These are phyloP conservation scores for Neurospora sp. DNA, from an alignment of 495 filamentous ascomycete species.

Conservation along the genomic window DNA sequence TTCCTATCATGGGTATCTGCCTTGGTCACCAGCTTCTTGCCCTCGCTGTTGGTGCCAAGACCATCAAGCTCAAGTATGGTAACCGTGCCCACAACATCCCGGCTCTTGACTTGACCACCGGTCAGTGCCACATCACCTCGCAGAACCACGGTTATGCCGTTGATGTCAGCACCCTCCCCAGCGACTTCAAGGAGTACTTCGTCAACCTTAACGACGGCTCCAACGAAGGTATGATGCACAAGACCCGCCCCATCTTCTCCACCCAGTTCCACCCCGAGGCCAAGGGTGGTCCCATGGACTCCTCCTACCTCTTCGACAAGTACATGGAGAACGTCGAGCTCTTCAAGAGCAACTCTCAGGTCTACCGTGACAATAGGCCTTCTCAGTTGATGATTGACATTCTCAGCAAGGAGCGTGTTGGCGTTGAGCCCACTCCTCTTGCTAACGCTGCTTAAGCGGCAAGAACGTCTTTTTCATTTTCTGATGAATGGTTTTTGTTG, in stretches of 20 bases:
- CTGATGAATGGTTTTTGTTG: neutral
- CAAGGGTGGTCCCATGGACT: conserved; percentile 91
- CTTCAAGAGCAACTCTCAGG: conserved; percentile 73
- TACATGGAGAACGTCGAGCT: conserved; percentile 82
- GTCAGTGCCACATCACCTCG: conserved; percentile 93
- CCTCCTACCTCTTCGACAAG: conserved; percentile 87
- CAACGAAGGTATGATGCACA: conserved; percentile 97
- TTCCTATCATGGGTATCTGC: conserved; percentile 96
- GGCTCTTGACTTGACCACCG: conserved; percentile 84
- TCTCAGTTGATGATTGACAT: conserved; percentile 83
- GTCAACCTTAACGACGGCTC: conserved; percentile 91
- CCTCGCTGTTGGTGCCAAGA: conserved; percentile 72
- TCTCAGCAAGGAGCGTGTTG: conserved; percentile 85
- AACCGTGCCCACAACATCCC: conserved; percentile 98
- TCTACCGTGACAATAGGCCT: conserved; percentile 68
- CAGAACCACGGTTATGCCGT: conserved; percentile 99
- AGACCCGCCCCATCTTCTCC: conserved; percentile 90
- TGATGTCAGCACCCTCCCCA: conserved; percentile 69
- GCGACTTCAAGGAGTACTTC: conserved; percentile 94
- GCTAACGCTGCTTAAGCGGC: conserved; percentile 27
- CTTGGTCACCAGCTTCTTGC: conserved; percentile 84
- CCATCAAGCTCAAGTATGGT: conserved; percentile 93
- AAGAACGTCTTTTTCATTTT: neutral
- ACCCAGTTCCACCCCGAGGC: conserved; percentile 99
- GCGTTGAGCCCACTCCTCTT: conserved; percentile 59